phyloP scores from a whole-genome alignment of 2,329 filamentous ascomycete genomes.

The Pseudocercospora cruenta region DNA sequence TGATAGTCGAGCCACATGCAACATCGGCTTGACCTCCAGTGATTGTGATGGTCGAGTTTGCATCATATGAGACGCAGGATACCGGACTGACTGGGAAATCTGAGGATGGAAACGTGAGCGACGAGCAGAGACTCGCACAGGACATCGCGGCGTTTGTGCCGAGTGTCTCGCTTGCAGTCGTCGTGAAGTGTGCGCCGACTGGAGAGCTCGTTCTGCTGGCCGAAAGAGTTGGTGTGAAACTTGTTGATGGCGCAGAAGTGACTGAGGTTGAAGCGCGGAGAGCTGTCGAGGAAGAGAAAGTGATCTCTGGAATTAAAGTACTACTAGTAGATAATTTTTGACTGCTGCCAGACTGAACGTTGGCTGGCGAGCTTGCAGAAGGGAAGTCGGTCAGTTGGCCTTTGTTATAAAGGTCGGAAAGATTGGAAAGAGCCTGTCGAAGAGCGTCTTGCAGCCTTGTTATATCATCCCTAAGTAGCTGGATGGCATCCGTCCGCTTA shows the following conservation, averaged over 20 bases:
- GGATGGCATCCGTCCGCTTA: conserved; percentile 18
- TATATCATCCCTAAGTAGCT: conserved; percentile 23
- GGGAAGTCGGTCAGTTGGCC: conserved; percentile 15
- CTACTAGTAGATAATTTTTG: conserved; percentile 10
- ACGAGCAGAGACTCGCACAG: conserved; percentile 30
- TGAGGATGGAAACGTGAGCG: conserved; percentile 27
- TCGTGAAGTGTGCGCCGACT: conserved; percentile 4
- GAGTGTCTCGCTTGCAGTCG: conserved; percentile 8
- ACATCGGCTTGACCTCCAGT: conserved; percentile 31
- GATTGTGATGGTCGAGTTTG: conserved; percentile 31
- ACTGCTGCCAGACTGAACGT: conserved; percentile 4
- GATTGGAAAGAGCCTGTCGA: conserved; percentile 20
- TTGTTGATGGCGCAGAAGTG: conserved; percentile 5
- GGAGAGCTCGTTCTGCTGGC: conserved; percentile 8
- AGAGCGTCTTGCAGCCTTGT: conserved; percentile 25
- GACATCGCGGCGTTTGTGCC: conserved; percentile 17
- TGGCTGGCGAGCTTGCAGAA: conserved; percentile 13
- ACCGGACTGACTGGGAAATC: conserved; percentile 27
- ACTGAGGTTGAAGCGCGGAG: conserved; percentile 1
- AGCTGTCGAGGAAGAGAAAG: conserved; percentile 3
- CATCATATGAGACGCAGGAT: conserved; percentile 31
- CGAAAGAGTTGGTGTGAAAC: background rate
- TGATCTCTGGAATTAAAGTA: conserved; percentile 22
- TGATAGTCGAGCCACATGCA: conserved; percentile 31
- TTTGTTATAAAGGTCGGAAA: conserved; percentile 23